Evolutionary conservation across 2,329 filamentous ascomycete species (phyloP).

Genomic region (Ilyonectria robusta): DNA sequence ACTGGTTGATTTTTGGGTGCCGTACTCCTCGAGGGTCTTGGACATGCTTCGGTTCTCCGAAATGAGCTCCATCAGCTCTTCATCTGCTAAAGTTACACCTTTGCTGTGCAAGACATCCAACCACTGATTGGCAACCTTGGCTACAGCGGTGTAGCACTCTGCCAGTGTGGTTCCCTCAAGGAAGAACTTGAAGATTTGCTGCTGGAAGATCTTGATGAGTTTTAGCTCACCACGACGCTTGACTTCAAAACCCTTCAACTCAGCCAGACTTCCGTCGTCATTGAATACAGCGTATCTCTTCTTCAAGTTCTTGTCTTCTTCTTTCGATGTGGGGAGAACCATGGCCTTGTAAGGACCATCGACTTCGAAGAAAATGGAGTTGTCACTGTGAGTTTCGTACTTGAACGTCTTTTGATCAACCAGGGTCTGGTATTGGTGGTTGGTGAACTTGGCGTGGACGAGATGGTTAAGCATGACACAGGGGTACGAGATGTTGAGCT

Average conservation of each 20-base stretch:
- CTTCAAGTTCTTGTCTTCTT: slow-evolving; percentile 99
- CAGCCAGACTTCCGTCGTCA: slow-evolving; percentile 93
- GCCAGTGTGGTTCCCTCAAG: slow-evolving; percentile 88
- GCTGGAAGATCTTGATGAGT: slow-evolving; percentile 99
- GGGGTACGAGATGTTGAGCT: slow-evolving; percentile 95
- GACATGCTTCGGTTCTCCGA: slow-evolving; percentile 99
- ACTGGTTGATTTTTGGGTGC: slow-evolving; percentile 95
- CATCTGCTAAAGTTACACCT: slow-evolving; percentile 90
- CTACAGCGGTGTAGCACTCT: slow-evolving; percentile 92
- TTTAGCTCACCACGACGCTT: slow-evolving; percentile 98
- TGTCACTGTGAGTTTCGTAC: slow-evolving; percentile 98
- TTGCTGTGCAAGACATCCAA: slow-evolving; percentile 93
- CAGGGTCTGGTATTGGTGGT: slow-evolving; percentile 96
- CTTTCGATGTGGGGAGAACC: slow-evolving; percentile 96
- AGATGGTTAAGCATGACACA: slow-evolving; percentile 99
- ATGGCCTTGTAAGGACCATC: slow-evolving; percentile 98
- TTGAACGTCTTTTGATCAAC: slow-evolving; percentile 83
- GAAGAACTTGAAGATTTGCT: slow-evolving; percentile 99
- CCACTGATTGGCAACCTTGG: slow-evolving; percentile 96
- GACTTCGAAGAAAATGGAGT: slow-evolving; percentile 99
- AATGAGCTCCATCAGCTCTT: slow-evolving; percentile 99
- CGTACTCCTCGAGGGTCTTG: slow-evolving; percentile 97
- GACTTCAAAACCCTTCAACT: slow-evolving; percentile 97
- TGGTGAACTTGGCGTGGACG: slow-evolving; percentile 94
- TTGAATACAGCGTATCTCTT: slow-evolving; percentile 99